Conservation (phyloP, 768 basidiomycete genomes). For the Daedaleopsis sinensis region DNA sequence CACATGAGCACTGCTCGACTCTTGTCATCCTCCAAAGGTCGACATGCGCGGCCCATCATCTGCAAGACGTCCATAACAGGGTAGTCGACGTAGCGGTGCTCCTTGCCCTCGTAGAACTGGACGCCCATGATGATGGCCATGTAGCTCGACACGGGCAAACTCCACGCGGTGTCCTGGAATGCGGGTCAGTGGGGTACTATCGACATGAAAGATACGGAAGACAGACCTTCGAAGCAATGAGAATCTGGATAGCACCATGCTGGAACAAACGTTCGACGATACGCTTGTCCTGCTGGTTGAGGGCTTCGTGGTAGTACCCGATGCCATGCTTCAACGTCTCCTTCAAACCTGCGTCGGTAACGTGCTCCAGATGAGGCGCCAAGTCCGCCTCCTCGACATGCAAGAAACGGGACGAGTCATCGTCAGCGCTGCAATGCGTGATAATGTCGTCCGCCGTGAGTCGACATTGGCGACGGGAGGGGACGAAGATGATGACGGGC, state of each 20-base stretch:
- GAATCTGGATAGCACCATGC: conserved; percentile 91
- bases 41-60: conserved; percentile 99
- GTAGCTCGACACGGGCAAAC: conserved; percentile 88
- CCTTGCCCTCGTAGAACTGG: conserved; percentile 94
- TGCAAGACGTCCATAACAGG: conserved; percentile 98
- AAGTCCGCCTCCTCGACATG: conserved; percentile 85
- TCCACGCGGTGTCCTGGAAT: conserved; percentile 91
- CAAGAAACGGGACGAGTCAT: conserved; percentile 83
- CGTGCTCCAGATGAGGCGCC: conserved; percentile 84
- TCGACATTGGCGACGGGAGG: conserved; percentile 92
- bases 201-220: not conserved
- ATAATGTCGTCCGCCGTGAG: conserved; percentile 91
- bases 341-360: conserved; percentile 72
- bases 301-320: conserved; percentile 94
- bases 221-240: conserved; percentile 89
- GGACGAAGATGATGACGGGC: conserved; percentile 92
- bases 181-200: not conserved
- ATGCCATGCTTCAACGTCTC: conserved; percentile 90
- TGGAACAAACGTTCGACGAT: conserved; percentile 93
- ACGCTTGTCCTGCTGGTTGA: conserved; percentile 88
- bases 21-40: conserved; percentile 83
- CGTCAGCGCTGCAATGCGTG: conserved; percentile 86
- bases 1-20: conserved; percentile 97
- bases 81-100: conserved; percentile 97
- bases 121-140: conserved; percentile 99